Base-by-base conservation (phyloP, 108 stramenopile species). In the Cyclotella baltica region DNA sequence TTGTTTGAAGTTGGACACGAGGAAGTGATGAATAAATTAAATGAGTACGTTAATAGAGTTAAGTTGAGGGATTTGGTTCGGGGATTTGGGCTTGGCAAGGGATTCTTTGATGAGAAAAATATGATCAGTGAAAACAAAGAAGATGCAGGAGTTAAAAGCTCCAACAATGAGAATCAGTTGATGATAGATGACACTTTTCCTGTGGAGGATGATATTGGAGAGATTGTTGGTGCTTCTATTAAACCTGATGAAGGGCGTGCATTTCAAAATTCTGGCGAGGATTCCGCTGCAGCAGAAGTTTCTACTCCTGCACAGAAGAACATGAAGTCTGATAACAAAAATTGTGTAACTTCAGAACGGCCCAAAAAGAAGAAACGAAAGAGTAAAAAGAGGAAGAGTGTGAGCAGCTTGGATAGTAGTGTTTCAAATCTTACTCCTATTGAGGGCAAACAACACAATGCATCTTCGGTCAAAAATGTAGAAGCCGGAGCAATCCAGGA, bases 1-100 rank as follows among this genome's bases (percentile, higher is more conserved):
- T 76, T 76, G 43, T 30, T 70, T 31, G 75, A 81, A 38, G 38
- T 76, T 16, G 70, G 62, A 46, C 76, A 71, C 34, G 70, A 77
- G 46, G 75, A 81, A 22, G 52, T 76, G 69, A 53, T 35, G 2
- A 59, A 58, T 10, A 57, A 71, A 43, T 52, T 64, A 10, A 56
- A 70, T 65, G 22, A 38, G 11, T 70, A 62, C 64, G 80, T 77
- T 0, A 65, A 65, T 48, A 50, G 53, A 13, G 50, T 58, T 19
- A 40, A 76, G 20, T 77, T 75, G 76, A 40, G 72, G 37, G 59
- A 65, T 77, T 57, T 48, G 19, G 40, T 76, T 9, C 18, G 11
- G 11, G 63, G 59, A 31, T 67, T 72, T 68, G 70, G 75, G 3
- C 38, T 76, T 48, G 31, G 28, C n/a, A 28, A 62, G 20, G 76